Evolutionary conservation across 257 asterid species (phyloP).

Genomic region (Capsicum rhomboideum): DNA sequence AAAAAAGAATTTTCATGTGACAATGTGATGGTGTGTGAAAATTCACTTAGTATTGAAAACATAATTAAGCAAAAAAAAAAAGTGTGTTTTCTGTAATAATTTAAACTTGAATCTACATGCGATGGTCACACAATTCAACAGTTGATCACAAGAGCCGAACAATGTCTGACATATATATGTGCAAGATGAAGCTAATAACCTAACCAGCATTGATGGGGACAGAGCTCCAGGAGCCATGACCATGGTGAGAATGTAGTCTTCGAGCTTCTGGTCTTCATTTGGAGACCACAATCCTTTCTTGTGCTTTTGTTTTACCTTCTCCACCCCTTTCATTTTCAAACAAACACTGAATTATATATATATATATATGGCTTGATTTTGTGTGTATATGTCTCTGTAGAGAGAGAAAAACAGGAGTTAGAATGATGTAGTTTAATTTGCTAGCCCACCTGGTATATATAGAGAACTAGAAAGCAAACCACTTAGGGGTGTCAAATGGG

Average conservation of each 20-base stretch:
- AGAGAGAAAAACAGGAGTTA: not conserved
- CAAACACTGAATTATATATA: not conserved
- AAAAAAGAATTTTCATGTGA: too few species aligned
- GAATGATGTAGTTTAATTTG: conserved; percentile 3
- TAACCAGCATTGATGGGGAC: conserved; percentile 83
- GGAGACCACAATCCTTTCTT: conserved; percentile 86
- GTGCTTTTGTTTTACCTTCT: conserved; percentile 40
- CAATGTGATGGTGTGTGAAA: too few species aligned
- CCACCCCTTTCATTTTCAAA: conserved; percentile 31
- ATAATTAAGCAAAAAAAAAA: not conserved
- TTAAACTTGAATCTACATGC: not conserved
- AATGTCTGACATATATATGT: not conserved
- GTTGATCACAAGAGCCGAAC: too few species aligned
- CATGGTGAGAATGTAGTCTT: conserved; percentile 38
- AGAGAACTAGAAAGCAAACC: conserved; percentile 4
- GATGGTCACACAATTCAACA: not conserved
- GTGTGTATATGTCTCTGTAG: not conserved
- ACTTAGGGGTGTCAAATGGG: too few species aligned
- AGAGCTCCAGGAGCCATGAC: conserved; percentile 77
- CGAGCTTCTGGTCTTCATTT: conserved; percentile 79
- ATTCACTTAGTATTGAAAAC: not conserved
- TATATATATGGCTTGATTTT: not conserved
- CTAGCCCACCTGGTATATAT: conserved; percentile 14
- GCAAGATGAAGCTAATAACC: not conserved
- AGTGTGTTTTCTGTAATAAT: not conserved